Conservation (phyloP, 139 green algal species). For the Nannochloris sp. region DNA sequence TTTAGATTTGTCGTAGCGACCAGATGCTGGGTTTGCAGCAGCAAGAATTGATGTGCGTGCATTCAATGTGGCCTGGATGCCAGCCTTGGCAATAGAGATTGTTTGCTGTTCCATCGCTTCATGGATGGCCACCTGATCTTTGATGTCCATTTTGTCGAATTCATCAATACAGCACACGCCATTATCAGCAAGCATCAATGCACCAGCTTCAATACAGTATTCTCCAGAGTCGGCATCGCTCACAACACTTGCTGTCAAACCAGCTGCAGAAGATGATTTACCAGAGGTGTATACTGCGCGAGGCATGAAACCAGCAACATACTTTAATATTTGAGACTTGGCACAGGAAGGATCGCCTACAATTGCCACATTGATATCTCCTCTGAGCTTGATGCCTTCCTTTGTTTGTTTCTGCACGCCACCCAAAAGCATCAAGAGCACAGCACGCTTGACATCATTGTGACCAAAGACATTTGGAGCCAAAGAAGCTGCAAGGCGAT, state of each 20-base stretch:
- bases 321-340: constrained; percentile 90
- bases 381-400: constrained; percentile 83
- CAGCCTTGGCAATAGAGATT: constrained; percentile 97
- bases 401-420: constrained; percentile 80
- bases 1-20: constrained; percentile 88
- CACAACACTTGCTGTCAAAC: constrained; percentile 93
- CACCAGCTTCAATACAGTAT: constrained; percentile 96
- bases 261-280: constrained; percentile 90
- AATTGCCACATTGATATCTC: constrained; percentile 98
- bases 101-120: constrained; percentile 99
- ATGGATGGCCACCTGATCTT: constrained; percentile 86
- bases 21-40: constrained; percentile 85
- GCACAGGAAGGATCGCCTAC: constrained; percentile 93
- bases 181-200: constrained; percentile 96
- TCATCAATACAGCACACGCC: constrained; percentile 96
- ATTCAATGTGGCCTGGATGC: constrained; percentile 95
- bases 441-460: constrained; percentile 74
- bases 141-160: constrained; percentile 95
- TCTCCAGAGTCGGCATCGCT: constrained; percentile 82
- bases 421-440: constrained; percentile 90
- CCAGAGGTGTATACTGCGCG: constrained; percentile 94
- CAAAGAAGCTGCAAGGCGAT: constrained; percentile 60
- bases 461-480: constrained; percentile 80
- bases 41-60: constrained; percentile 89
- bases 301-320: constrained; percentile 78